Conservation (phyloP, 1,284 basidiomycete species). For the Malassezia equina region DNA sequence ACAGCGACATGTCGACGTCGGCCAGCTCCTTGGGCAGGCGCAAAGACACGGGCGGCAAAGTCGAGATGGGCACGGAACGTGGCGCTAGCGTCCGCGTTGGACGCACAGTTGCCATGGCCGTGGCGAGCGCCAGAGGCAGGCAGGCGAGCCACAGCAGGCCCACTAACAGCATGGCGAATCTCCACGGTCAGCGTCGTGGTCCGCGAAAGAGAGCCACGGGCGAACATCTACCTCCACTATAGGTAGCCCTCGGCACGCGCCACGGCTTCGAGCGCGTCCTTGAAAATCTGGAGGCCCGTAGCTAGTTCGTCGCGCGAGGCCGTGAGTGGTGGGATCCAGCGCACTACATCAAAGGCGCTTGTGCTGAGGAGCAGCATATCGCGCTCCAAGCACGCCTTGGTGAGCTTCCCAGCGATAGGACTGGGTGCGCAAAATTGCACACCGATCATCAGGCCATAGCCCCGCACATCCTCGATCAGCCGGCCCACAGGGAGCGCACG, state of each 20-base stretch:
- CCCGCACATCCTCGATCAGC: conserved; percentile 42
- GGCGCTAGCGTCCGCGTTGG: background rate
- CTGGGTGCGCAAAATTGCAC: conserved; percentile 28
- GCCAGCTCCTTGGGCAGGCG: background rate
- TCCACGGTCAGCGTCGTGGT: background rate
- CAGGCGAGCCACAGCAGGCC: background rate
- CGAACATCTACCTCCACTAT: background rate
- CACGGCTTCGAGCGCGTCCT: conserved; percentile 17
- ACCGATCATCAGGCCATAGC: conserved; percentile 41
- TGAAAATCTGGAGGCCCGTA: conserved; percentile 33
- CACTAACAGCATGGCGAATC: background rate
- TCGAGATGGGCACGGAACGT: background rate
- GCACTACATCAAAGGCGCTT: conserved; percentile 36
- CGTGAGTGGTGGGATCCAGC: conserved; percentile 42
- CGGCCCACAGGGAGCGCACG: conserved; percentile 22
- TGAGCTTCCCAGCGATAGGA: conserved; percentile 31
- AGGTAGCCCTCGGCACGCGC: background rate
- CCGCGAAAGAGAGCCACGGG: background rate
- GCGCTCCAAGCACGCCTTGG: conserved; percentile 30
- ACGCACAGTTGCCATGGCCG: background rate
- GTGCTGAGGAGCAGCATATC: conserved; percentile 42
- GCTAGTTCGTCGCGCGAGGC: conserved; percentile 31
- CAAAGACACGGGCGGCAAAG: background rate
- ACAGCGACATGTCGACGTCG: background rate
- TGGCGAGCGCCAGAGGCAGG: background rate